phyloP scores from a whole-genome alignment of 805 yeast species.

The Saturnispora gosingensis region DNA sequence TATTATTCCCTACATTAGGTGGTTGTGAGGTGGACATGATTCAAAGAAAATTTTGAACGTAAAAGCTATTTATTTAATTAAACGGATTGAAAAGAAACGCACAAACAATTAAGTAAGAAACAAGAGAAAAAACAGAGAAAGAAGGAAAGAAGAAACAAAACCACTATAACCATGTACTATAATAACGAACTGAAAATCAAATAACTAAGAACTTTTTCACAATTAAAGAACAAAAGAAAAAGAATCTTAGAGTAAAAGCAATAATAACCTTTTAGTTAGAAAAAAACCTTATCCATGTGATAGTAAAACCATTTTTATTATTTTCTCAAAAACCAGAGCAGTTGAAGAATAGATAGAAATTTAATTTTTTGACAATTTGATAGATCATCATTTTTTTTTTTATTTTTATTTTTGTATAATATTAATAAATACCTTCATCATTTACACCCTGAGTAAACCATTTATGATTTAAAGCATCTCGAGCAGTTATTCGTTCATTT shows the following conservation, averaged over 20 bases:
- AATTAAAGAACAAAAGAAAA: slow-evolving; percentile 1
- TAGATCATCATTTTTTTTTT: not conserved
- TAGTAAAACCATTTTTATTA: not conserved
- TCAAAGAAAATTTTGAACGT: not conserved
- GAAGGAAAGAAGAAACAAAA: not conserved
- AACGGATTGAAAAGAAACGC: not conserved
- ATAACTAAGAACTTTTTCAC: not conserved
- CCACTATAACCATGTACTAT: not conserved
- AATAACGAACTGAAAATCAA: not conserved
- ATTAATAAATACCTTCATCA: slow-evolving; percentile 38
- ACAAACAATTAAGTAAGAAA: not conserved
- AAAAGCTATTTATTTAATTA: not conserved
- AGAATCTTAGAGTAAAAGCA: not conserved
- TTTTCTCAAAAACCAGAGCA: not conserved
- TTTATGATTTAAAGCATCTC: slow-evolving; percentile 50
- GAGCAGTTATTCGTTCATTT: slow-evolving; percentile 40
- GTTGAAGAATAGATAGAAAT: not conserved
- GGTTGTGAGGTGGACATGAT: not conserved
- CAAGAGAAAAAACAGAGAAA: not conserved
- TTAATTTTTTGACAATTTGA: not conserved
- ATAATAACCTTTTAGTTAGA: not conserved
- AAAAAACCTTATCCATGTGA: not conserved
- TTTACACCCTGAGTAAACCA: slow-evolving; percentile 64
- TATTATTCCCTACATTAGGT: slow-evolving; percentile 3
- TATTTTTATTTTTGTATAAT: not conserved